These are phyloP conservation scores for Hyphopichia homilentoma DNA, from an alignment of 805 yeast genomes.

Conservation along the genomic window DNA sequence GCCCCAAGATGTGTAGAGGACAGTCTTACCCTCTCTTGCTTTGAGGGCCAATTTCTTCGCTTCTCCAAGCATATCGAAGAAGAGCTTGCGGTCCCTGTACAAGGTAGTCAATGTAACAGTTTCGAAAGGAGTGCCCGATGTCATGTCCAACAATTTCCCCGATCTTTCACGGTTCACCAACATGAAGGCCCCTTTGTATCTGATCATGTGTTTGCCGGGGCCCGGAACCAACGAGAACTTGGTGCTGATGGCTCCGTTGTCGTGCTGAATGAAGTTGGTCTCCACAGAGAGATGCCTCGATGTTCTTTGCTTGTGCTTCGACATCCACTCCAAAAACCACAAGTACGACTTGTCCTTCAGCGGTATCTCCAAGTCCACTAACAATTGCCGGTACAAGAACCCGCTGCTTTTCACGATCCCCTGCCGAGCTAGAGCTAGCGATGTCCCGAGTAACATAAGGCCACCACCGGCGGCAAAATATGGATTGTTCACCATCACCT, in stretches of 20 bases:
- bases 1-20: slow-evolving; percentile 91
- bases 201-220: slow-evolving; percentile 88
- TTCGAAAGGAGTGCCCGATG: slow-evolving; percentile 91
- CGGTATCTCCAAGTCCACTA: slow-evolving; percentile 91
- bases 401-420: slow-evolving; percentile 61
- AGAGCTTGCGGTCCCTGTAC: slow-evolving; percentile 71
- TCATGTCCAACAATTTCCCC: slow-evolving; percentile 81
- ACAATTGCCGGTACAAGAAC: slow-evolving; percentile 72
- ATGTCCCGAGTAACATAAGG: slow-evolving; percentile 90
- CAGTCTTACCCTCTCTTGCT: slow-evolving; percentile 89
- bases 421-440: slow-evolving; percentile 70
- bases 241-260: slow-evolving; percentile 86
- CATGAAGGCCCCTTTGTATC: slow-evolving; percentile 84
- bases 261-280: slow-evolving; percentile 82
- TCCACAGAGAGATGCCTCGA: slow-evolving; percentile 89
- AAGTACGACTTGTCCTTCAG: slow-evolving; percentile 88
- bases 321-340: slow-evolving; percentile 98
- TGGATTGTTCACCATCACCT: slow-evolving; percentile 71
- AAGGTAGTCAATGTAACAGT: slow-evolving; percentile 92
- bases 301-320: slow-evolving; percentile 66
- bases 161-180: slow-evolving; percentile 87
- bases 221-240: slow-evolving; percentile 93
- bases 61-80: slow-evolving; percentile 69
- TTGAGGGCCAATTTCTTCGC: slow-evolving; percentile 82
- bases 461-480: slow-evolving; percentile 99